Conservation (phyloP, 2,329 filamentous ascomycete genomes). For the Lecanoromycetidae sp. region DNA sequence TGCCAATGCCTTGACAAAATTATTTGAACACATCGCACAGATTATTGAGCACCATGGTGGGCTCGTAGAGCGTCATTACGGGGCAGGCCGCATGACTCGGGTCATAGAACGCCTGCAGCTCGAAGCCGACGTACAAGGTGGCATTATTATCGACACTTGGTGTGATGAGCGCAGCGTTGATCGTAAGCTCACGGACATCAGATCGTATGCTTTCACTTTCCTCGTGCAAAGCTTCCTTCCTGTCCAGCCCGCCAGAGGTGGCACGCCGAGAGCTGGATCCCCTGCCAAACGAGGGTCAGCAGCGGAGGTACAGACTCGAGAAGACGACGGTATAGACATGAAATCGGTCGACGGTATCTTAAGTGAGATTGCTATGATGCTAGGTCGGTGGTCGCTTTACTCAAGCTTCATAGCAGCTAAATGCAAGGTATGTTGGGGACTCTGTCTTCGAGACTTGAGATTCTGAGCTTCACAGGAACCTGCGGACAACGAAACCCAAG, state of each 20-base stretch:
- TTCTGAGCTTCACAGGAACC: constrained; percentile 8
- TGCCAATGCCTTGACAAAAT: constrained; percentile 72
- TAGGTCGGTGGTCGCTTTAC: constrained; percentile 87
- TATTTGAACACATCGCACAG: constrained; percentile 96
- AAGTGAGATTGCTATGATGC: constrained; percentile 81
- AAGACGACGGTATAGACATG: constrained; percentile 93
- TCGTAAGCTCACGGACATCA: constrained; percentile 82
- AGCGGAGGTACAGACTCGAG: constrained; percentile 46
- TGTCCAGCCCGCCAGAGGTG: constrained; percentile 48
- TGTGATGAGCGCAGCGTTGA: constrained; percentile 76
- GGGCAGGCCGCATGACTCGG: constrained; percentile 79
- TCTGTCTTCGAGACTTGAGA: not conserved
- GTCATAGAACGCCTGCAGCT: constrained; percentile 88
- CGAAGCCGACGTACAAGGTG: constrained; percentile 91
- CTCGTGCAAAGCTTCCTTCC: constrained; percentile 87
- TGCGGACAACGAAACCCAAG: constrained; percentile 16
- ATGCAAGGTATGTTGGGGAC: constrained; percentile 51
- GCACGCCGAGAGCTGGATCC: constrained; percentile 60
- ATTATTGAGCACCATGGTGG: constrained; percentile 87
- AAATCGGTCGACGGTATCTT: constrained; percentile 84
- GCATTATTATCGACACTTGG: constrained; percentile 93
- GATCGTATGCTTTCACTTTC: constrained; percentile 96
- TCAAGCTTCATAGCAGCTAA: constrained; percentile 79
- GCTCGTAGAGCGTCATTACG: constrained; percentile 89
- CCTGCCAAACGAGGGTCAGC: constrained; percentile 50